A percentile compares a stretch with the other conserved stretches of the same genome.
Conservation (phyloP, 1,139 yeast genomes). For the Saccharomyces hybrid region DNA sequence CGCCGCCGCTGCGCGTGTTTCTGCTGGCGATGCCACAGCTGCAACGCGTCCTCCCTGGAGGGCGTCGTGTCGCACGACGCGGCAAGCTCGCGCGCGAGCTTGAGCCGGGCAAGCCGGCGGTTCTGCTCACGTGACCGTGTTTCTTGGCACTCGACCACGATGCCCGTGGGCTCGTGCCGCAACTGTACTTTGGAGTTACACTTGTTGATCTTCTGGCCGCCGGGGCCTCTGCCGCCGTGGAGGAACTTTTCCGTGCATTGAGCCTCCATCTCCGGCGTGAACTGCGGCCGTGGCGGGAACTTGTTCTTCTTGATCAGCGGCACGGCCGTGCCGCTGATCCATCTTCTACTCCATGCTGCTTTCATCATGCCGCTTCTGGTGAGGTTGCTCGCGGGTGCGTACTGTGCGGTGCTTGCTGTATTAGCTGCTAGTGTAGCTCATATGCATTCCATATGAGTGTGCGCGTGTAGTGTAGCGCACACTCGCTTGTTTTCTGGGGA, state of each 20-base stretch:
- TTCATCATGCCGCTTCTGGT: neutral
- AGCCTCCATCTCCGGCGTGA: conserved; percentile 40
- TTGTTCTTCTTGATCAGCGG: conserved; percentile 32
- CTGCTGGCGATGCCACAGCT: conserved; percentile 41
- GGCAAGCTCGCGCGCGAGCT: conserved; percentile 58
- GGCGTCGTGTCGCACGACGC: neutral
- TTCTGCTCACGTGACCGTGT: conserved; percentile 85
- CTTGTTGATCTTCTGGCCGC: conserved; percentile 92
- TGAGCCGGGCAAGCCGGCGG: conserved; percentile 73
- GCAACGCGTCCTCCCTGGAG: conserved; percentile 2
- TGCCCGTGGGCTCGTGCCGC: conserved; percentile 77
- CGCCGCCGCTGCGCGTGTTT: conserved; percentile 21
- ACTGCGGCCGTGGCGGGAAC: conserved; percentile 77
- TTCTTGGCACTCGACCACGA: conserved; percentile 80
- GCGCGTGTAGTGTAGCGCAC: no score
- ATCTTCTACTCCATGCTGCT: neutral
- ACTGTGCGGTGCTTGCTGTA: neutral
- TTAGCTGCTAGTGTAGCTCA: neutral
- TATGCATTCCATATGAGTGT: no score
- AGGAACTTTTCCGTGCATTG: conserved; percentile 73
- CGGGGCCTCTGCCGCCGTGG: conserved; percentile 91
- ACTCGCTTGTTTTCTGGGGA: no score
- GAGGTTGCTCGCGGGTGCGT: no score
- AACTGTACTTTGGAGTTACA: conserved; percentile 90
- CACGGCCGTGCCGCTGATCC: neutral